phyloP scores from a whole-genome alignment of 202 grass and related monocot species.

The Digitaria exilis region DNA sequence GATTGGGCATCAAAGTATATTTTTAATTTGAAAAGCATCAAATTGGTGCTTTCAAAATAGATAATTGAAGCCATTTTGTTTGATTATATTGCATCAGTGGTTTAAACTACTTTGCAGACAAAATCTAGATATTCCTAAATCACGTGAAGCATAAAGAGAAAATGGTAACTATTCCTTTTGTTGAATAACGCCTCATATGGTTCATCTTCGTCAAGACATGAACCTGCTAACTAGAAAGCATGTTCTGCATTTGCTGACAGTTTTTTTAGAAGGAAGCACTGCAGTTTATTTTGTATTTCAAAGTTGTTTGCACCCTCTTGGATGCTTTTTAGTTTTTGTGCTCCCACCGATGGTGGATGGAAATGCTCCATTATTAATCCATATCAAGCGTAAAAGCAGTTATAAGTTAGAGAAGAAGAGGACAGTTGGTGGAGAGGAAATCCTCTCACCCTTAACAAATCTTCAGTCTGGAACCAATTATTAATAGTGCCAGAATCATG shows the following conservation, averaged over 20 bases:
- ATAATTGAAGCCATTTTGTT: background rate
- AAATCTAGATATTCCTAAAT: background rate
- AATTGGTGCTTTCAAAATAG: slow-evolving; percentile 3
- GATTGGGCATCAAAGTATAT: background rate
- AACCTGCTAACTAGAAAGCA: slow-evolving; percentile 15
- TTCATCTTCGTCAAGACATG: background rate
- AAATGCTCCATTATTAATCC: too few relatives aligned
- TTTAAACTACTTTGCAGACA: slow-evolving; percentile 1
- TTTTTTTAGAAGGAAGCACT: background rate
- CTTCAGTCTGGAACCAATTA: too few relatives aligned
- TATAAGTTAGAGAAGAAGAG: too few relatives aligned
- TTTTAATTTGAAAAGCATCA: background rate
- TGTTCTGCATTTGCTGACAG: background rate
- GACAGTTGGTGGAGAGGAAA: too few relatives aligned
- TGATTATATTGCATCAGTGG: background rate
- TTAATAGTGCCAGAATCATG: too few relatives aligned
- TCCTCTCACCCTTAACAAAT: too few relatives aligned
- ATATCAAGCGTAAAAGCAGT: too few relatives aligned
- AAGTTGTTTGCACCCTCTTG: background rate
- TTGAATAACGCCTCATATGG: slow-evolving; percentile 13
- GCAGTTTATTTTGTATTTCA: background rate
- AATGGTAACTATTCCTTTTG: background rate
- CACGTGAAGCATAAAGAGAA: background rate
- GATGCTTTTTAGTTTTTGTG: background rate
- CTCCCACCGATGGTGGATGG: background rate